phyloP scores from a whole-genome alignment of 2,329 filamentous ascomycete species.

The Aspergillus fijiensis region DNA sequence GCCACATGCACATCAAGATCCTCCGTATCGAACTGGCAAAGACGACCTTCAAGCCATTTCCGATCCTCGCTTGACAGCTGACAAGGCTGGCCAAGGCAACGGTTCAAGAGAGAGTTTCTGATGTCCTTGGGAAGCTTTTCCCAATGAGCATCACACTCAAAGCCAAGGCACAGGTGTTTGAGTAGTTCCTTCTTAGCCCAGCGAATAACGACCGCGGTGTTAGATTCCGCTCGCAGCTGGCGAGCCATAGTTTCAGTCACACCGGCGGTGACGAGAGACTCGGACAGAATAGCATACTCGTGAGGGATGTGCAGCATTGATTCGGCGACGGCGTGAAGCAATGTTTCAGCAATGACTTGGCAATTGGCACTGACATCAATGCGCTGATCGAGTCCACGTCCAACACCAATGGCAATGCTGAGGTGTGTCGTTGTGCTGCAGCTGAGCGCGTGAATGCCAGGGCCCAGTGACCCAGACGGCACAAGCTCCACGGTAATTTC shows the following conservation, averaged over 20 bases:
- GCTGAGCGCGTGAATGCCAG: conserved; percentile 37
- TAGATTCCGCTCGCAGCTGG: conserved; percentile 36
- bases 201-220: conserved; percentile 40
- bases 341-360: conserved; percentile 39
- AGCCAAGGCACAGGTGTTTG: conserved; percentile 49
- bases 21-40: conserved; percentile 39
- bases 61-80: conserved; percentile 42
- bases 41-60: conserved; percentile 45
- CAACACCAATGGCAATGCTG: conserved; percentile 35
- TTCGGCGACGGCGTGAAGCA: conserved; percentile 40
- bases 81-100: conserved; percentile 47
- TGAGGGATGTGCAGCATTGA: conserved; percentile 36
- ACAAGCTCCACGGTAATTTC: conserved; percentile 37
- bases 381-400: conserved; percentile 28
- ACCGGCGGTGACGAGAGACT: conserved; percentile 34
- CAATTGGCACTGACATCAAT: conserved; percentile 38
- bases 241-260: conserved; percentile 36
- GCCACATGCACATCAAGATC: conserved; percentile 48
- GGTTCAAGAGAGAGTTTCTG: conserved; percentile 47
- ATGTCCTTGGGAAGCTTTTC: conserved; percentile 50
- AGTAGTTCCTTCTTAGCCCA: conserved; percentile 49
- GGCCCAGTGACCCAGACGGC: conserved; percentile 32
- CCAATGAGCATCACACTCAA: conserved; percentile 54
- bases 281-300: conserved; percentile 37
- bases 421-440: conserved; percentile 30